phyloP scores from a whole-genome alignment of 2,329 filamentous ascomycete species.

The Trichoderma atrobrunneum region DNA sequence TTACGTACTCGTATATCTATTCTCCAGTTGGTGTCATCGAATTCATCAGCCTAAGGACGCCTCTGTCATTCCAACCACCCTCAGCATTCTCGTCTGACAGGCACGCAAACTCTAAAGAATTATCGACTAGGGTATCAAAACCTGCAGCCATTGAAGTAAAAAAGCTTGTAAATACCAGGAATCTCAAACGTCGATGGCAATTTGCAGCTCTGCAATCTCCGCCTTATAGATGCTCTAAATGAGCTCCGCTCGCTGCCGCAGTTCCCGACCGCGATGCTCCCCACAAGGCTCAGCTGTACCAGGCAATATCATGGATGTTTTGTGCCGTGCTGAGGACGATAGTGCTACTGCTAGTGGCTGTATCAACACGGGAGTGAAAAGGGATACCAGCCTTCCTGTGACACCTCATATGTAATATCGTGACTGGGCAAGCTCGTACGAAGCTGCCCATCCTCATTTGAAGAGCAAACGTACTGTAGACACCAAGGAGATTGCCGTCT shows the following conservation, averaged over 20 bases:
- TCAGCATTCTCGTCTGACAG: not conserved
- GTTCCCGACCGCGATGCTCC: not conserved
- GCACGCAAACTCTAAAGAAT: conserved; percentile 8
- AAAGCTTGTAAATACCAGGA: not conserved
- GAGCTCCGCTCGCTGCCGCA: conserved; percentile 8
- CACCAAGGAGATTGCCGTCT: not conserved
- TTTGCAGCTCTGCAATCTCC: not conserved
- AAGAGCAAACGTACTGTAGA: not conserved
- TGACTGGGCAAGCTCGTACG: not conserved
- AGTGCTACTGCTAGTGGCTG: not conserved
- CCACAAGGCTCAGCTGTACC: conserved; percentile 4
- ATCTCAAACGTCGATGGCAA: not conserved
- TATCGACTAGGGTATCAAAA: not conserved
- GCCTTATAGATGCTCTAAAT: not conserved
- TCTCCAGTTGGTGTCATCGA: not conserved
- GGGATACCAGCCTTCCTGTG: not conserved
- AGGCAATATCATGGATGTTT: not conserved
- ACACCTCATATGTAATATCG: not conserved
- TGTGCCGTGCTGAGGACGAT: not conserved
- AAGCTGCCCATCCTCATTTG: not conserved
- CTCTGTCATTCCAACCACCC: not conserved
- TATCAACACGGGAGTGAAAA: not conserved
- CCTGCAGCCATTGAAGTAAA: not conserved
- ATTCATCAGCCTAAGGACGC: not conserved
- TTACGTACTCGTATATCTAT: not conserved